phyloP scores from a whole-genome alignment of 306 rosid species.

The Fragaria ananassa region DNA sequence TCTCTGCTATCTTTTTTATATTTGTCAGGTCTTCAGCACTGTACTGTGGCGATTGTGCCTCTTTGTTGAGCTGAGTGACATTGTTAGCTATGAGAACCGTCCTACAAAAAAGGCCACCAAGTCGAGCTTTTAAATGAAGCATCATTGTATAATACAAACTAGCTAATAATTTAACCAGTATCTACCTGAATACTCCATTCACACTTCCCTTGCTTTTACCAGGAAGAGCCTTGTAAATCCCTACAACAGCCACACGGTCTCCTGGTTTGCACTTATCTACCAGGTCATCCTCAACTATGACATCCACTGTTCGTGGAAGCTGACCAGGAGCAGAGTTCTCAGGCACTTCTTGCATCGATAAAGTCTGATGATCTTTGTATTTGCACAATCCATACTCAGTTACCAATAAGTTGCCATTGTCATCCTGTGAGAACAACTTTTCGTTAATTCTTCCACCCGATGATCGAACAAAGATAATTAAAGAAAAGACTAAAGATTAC shows the following conservation, averaged over 20 bases:
- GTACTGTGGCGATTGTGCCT: slow-evolving; percentile 90
- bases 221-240: slow-evolving; percentile 88
- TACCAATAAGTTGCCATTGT: slow-evolving; percentile 84
- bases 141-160: neutral
- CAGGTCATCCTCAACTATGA: slow-evolving; percentile 84
- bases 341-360: slow-evolving; percentile 97
- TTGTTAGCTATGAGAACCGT: slow-evolving; percentile 89
- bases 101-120: slow-evolving; percentile 44
- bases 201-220: slow-evolving; percentile 86
- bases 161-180: slow-evolving; percentile 13
- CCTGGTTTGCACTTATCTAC: slow-evolving; percentile 99
- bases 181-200: slow-evolving; percentile 95
- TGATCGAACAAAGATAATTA: slow-evolving; percentile 16
- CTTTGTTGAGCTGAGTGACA: slow-evolving; percentile 91
- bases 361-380: slow-evolving; percentile 91
- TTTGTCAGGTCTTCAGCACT: slow-evolving; percentile 70
- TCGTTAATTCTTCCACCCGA: neutral
- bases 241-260: slow-evolving; percentile 91
- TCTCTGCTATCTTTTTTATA: slow-evolving; percentile 80
- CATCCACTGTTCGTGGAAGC: slow-evolving; percentile 95
- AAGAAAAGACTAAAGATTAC: slow-evolving; percentile 50
- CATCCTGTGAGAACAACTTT: slow-evolving; percentile 53
- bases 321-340: slow-evolving; percentile 99
- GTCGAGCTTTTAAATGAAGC: slow-evolving; percentile 21
- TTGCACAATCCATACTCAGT: slow-evolving; percentile 94